phyloP scores from a whole-genome alignment of 164 flowering plant genomes.

The Berberis thunbergii region DNA sequence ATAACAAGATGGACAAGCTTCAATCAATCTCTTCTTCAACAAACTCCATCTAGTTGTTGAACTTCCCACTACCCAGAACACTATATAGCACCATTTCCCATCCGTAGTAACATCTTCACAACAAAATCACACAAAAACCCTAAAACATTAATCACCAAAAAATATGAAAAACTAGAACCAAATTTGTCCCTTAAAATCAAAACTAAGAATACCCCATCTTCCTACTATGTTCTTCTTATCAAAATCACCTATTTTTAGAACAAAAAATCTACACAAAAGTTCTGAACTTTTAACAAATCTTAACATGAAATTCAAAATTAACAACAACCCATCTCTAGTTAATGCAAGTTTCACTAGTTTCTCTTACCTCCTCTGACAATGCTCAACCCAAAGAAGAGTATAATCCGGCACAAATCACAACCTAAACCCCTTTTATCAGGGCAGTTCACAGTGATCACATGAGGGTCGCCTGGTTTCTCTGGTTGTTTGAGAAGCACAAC shows the following conservation, averaged over 20 bases:
- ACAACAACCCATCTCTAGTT: background rate
- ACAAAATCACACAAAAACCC: conserved; percentile 1
- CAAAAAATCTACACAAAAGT: no score
- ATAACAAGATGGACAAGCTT: conserved; percentile 39
- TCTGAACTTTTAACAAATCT: no score
- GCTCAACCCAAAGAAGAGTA: conserved; percentile 55
- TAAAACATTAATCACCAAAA: background rate
- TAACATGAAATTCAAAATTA: background rate
- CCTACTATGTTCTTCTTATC: no score
- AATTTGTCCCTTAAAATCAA: background rate
- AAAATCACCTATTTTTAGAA: no score
- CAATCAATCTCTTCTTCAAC: conserved; percentile 50
- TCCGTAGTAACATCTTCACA: conserved; percentile 69
- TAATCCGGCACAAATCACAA: conserved; percentile 57
- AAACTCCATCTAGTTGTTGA: conserved; percentile 39
- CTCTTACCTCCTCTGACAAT: conserved; percentile 49
- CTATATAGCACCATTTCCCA: conserved; percentile 84
- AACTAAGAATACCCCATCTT: no score
- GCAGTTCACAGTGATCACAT: conserved; percentile 60
- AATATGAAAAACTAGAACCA: background rate
- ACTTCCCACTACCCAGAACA: conserved; percentile 59
- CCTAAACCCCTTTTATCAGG: conserved; percentile 75
- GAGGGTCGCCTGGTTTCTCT: conserved; percentile 32
- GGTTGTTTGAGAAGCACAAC: conserved; percentile 38
- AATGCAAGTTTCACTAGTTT: no score